These are phyloP conservation scores for Ilyonectria mors-panacis DNA, from an alignment of 2,329 filamentous ascomycete genomes.

Conservation along the genomic window DNA sequence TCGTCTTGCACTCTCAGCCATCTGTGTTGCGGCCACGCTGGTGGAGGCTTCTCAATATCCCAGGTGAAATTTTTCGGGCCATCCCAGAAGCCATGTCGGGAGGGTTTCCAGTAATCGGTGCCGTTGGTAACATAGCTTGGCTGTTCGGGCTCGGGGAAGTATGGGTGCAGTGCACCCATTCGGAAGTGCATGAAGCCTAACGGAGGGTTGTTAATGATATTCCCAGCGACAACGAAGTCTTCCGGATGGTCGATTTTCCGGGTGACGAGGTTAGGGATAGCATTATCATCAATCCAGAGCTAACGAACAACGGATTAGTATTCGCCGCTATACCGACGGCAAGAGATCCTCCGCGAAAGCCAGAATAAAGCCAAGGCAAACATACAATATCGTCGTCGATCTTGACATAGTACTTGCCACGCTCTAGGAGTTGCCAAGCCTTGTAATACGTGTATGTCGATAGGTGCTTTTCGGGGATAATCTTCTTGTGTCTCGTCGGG, in stretches of 20 bases:
- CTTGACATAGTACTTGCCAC: slow-evolving; percentile 42
- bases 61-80: slow-evolving; percentile 26
- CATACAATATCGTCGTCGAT: slow-evolving; percentile 38
- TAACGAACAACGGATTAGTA: not conserved
- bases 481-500: slow-evolving; percentile 32
- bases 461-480: slow-evolving; percentile 27
- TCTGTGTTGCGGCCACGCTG: slow-evolving; percentile 1
- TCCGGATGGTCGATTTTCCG: slow-evolving; percentile 33
- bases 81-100: slow-evolving; percentile 30
- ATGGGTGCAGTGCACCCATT: slow-evolving; percentile 40
- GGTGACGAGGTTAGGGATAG: slow-evolving; percentile 34
- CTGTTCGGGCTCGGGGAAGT: slow-evolving; percentile 30
- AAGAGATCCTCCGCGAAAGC: not conserved
- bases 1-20: slow-evolving; percentile 36
- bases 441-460: slow-evolving; percentile 35
- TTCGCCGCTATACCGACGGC: not conserved
- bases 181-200: slow-evolving; percentile 39
- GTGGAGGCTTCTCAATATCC: slow-evolving; percentile 2
- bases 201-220: slow-evolving; percentile 42
- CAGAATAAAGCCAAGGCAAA: not conserved
- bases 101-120: slow-evolving; percentile 37
- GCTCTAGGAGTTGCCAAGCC: slow-evolving; percentile 37
- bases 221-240: slow-evolving; percentile 37
- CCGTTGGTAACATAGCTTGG: slow-evolving; percentile 3
- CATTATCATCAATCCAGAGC: slow-evolving; percentile 40